Base-by-base conservation (phyloP, 1,284 basidiomycete genomes). In the Schizopora paradoxa region DNA sequence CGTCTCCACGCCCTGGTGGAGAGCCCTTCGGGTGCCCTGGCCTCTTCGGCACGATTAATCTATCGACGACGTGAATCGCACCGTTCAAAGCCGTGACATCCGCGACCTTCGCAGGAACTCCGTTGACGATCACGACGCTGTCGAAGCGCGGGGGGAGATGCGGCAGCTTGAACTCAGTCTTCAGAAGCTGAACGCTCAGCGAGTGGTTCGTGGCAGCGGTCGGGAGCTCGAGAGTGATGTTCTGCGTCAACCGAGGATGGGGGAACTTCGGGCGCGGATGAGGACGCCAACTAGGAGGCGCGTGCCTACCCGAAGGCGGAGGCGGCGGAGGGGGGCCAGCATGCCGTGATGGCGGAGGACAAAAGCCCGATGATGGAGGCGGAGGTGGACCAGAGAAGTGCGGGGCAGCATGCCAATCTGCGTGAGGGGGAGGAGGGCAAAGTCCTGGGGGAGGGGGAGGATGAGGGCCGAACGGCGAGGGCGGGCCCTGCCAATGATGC, bases 1-100 rank as follows among this genome's bases (percentile, higher is more conserved):
- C 16, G 25, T 6, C n/a, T 19, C 11, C 23, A 18, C 13, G 10
- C n/a, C 8, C 31, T 25, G n/a, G 34, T 31, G 40, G 22, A 26
- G 29, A 22, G 33, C 31, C n/a, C 14, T 44, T 5, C 19, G 27
- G 16, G 27, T 23, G 5, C 14, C 6, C 34, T 28, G 58, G 21
- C 62, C n/a, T n/a, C n/a, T n/a, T 63, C 29, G 82, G 79, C 56
- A 75, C 68, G 31, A 84, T 66, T 19, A 84, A 56, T 43, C 62
- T 64, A 39, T 68, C 61, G 26, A 86, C 54, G 21, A 76, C 62
- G 58, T 86, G 83, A 18, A 77, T 61, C 18, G 73, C 84, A 14
- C 83, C 84, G 54, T 87, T 86, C 27, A 74, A 60, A 5, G 73
- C 69, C 0, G 75, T 70, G 14, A 79, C 60, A 56, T 88, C 85